A percentile compares a stretch with the other conserved stretches of the same genome.
phyloP scores from a whole-genome alignment of 2,329 filamentous ascomycete genomes.

The Cryphonectria parasitica region DNA sequence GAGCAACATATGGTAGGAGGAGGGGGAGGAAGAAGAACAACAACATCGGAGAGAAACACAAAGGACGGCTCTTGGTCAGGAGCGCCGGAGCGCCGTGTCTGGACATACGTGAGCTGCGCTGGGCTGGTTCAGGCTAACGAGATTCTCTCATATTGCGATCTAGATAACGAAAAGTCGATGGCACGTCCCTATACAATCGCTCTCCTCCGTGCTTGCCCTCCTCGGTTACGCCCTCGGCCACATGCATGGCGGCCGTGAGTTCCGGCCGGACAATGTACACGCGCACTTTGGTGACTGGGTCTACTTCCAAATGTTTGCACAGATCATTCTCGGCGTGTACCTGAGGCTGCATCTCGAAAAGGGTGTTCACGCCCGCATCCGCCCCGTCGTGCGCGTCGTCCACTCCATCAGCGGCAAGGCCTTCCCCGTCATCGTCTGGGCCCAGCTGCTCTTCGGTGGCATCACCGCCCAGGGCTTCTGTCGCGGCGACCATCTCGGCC shows the following conservation, averaged over 20 bases:
- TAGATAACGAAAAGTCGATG: slow-evolving; percentile 88
- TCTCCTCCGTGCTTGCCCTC: slow-evolving; percentile 75
- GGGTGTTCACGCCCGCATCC: slow-evolving; percentile 78
- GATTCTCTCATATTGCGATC: slow-evolving; percentile 1
- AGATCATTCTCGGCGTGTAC: slow-evolving; percentile 83
- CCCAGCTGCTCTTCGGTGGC: slow-evolving; percentile 94
- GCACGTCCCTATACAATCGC: slow-evolving; percentile 87
- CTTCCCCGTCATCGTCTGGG: slow-evolving; percentile 86
- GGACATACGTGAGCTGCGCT: background rate
- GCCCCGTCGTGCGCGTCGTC: slow-evolving; percentile 69
- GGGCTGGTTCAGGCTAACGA: background rate
- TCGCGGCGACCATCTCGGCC: slow-evolving; percentile 85
- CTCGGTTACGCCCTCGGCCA: slow-evolving; percentile 92
- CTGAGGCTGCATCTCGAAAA: slow-evolving; percentile 86
- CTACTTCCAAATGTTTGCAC: slow-evolving; percentile 76
- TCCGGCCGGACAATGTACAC: slow-evolving; percentile 76
- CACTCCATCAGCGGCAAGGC: slow-evolving; percentile 86
- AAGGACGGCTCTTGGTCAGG: background rate
- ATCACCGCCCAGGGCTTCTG: slow-evolving; percentile 94
- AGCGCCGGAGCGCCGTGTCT: background rate
- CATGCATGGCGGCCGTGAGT: slow-evolving; percentile 85
- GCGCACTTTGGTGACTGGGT: slow-evolving; percentile 77
- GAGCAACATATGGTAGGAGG: background rate
- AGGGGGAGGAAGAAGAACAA: background rate
- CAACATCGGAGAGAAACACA: background rate